Evolutionary conservation across 2,329 filamentous ascomycete genomes (phyloP).

Genomic region (Ceratocystiopsis brevicomis): DNA sequence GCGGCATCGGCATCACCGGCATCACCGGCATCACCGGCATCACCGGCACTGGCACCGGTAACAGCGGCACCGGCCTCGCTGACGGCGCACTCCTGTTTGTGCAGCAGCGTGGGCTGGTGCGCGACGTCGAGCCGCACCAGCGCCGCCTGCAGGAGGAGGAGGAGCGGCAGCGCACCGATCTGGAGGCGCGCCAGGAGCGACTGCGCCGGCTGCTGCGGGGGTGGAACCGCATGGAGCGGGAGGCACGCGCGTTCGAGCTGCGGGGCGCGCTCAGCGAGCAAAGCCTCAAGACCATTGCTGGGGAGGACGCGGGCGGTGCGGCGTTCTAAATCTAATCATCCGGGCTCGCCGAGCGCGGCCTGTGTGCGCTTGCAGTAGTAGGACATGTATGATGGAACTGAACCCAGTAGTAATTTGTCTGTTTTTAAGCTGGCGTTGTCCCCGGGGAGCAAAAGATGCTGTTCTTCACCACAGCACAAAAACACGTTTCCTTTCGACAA

Average conservation of each 20-base stretch:
- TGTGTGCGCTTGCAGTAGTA: too few relatives aligned
- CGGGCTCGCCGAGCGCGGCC: too few relatives aligned
- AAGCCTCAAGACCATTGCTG: constrained; percentile 36
- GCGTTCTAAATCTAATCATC: constrained; percentile 27
- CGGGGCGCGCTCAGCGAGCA: constrained; percentile 37
- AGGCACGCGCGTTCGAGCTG: constrained; percentile 33
- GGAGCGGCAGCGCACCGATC: constrained; percentile 34
- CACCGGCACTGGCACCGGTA: too few relatives aligned
- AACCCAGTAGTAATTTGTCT: too few relatives aligned
- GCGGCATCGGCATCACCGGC: too few relatives aligned
- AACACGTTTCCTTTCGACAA: too few relatives aligned
- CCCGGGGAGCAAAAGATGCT: too few relatives aligned
- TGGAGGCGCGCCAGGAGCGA: constrained; percentile 33
- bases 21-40: too few relatives aligned
- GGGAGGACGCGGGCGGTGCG: constrained; percentile 34
- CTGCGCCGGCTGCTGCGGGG: constrained; percentile 31
- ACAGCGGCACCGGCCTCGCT: too few relatives aligned
- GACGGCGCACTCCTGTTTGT: constrained; percentile 22
- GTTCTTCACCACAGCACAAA: too few relatives aligned
- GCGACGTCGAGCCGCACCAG: constrained; percentile 35
- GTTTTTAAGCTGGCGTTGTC: too few relatives aligned
- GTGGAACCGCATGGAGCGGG: constrained; percentile 36
- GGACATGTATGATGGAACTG: too few relatives aligned
- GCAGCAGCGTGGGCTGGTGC: constrained; percentile 25
- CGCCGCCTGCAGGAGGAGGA: constrained; percentile 37